Percentiles rank a stretch among this genome's conserved stretches.
Evolutionary conservation across 225 moss, liverwort and hornwort genomes (phyloP).

Genomic region (Sphagnum contortum): DNA sequence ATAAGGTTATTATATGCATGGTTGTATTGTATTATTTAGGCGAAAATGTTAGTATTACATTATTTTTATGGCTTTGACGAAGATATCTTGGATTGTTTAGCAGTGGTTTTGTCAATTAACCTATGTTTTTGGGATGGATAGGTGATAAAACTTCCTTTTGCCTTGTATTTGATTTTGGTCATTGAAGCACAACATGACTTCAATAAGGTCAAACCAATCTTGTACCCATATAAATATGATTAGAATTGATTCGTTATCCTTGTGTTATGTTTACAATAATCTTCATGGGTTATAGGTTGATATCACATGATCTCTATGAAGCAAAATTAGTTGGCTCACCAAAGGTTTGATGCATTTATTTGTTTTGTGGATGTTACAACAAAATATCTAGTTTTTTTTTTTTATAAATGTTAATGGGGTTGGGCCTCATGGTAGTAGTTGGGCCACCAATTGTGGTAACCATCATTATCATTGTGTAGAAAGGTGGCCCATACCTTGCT

Average conservation of each 20-base stretch:
- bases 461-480: slow-evolving; percentile 78
- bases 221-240: neutral
- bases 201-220: slow-evolving; percentile 43
- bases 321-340: too few species aligned
- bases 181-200: slow-evolving; percentile 94
- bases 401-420: slow-evolving; percentile 69
- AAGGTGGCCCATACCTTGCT: slow-evolving; percentile 92
- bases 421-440: slow-evolving; percentile 67
- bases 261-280: neutral
- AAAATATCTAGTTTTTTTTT: slow-evolving; percentile 79
- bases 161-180: slow-evolving; percentile 83
- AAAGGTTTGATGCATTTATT: neutral
- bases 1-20: too few species aligned
- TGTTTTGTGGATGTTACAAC: slow-evolving; percentile 25
- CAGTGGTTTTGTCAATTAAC: too few species aligned
- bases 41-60: too few species aligned
- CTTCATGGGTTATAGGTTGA: too few species aligned
- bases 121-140: neutral
- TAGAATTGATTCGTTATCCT: neutral
- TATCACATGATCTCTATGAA: too few species aligned
- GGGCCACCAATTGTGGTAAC: slow-evolving; percentile 90
- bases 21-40: too few species aligned
- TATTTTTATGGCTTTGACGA: too few species aligned
- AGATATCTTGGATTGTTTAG: too few species aligned
- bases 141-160: slow-evolving; percentile 84